Base-by-base conservation (phyloP, 768 basidiomycete species). In the Mycena olivaceomarginata region DNA sequence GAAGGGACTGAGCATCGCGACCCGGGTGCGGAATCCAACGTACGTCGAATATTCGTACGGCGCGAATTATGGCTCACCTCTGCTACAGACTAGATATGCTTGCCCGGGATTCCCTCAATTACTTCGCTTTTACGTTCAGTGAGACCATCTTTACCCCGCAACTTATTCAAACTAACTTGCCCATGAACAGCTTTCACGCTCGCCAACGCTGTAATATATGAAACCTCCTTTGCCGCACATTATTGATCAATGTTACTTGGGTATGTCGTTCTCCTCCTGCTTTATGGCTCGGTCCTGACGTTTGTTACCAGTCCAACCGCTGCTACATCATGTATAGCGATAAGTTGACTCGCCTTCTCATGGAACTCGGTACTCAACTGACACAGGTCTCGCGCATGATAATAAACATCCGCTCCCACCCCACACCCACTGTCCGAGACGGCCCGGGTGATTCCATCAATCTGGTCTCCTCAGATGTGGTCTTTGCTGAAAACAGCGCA, bases 61-160 rank as follows among this genome's bases (percentile, higher is more conserved):
- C 18, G 12, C 1, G n/a, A 46, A 59, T 25, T 22, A 11, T 67
- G 5, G 9, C 70, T 77, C 20, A 68, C 10, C 20, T 9, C 8
- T 11, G n/a, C n/a, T 22, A 39, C 59, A 76, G 75, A 41, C 59
- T 79, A 2, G 59, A 79, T 51, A 45, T 79, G 45, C 78, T 79
- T 31, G 78, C 78, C 18, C 78, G 78, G 22, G 78, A 79, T 59
- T 79, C 78, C 20, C 57, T 79, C 12, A n/a, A 77, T 2, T 79
- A 79, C 22, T 79, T 79, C 25, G 59, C 70, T 0, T 77, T 79
- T 39, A 73, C 71, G 15, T 79, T 79, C 60, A 77, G 78, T 67
- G 64, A 48, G 72, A 51, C n/a, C 2, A 10, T 39, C 25, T 31
- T 43, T 41, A 8, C 53, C 41, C 18, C 18, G 15, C 20, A 20